Percentiles rank a stretch among this genome's conserved stretches.
phyloP scores from a whole-genome alignment of 371 early-diverging fungal species.

The Syncephalastrum racemosum region DNA sequence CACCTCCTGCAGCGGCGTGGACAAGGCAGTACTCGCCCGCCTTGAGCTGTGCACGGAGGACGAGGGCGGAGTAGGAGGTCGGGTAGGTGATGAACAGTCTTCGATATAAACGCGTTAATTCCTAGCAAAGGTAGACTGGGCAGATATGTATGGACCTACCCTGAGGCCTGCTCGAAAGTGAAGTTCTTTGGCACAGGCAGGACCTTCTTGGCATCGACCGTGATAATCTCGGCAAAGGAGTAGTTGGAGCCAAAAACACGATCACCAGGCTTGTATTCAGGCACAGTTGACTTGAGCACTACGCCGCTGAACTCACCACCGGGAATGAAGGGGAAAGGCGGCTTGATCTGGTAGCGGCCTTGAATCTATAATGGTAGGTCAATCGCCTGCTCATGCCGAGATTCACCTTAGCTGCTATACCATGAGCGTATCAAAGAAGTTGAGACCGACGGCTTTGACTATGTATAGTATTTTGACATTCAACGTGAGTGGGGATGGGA shows the following conservation, averaged over 20 bases:
- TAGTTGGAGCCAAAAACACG: constrained; percentile 76
- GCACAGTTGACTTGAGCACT: constrained; percentile 42
- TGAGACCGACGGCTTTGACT: constrained; percentile 74
- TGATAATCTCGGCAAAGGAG: constrained; percentile 73
- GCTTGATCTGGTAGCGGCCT: constrained; percentile 84
- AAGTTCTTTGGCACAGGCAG: constrained; percentile 69
- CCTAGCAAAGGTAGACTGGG: constrained; percentile 24
- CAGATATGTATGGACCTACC: constrained; percentile 27
- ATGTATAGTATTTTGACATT: no score
- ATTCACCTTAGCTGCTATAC: constrained; percentile 28
- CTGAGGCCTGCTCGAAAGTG: constrained; percentile 78
- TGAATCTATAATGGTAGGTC: constrained; percentile 48
- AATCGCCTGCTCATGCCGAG: neutral
- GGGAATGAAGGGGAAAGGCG: constrained; percentile 81
- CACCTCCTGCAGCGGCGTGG: constrained; percentile 82
- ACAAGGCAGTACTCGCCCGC: constrained; percentile 70
- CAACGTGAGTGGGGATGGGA: no score
- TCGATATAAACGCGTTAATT: constrained; percentile 11
- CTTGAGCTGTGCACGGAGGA: constrained; percentile 67
- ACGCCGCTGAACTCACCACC: constrained; percentile 69
- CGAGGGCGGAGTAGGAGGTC: constrained; percentile 78
- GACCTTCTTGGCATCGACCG: constrained; percentile 44
- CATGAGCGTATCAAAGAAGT: constrained; percentile 86
- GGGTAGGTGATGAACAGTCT: constrained; percentile 76
- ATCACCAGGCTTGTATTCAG: constrained; percentile 66